Evolutionary conservation across 176 grass and related monocot genomes (phyloP).

Genomic region (Cenchrus fungigraminus): DNA sequence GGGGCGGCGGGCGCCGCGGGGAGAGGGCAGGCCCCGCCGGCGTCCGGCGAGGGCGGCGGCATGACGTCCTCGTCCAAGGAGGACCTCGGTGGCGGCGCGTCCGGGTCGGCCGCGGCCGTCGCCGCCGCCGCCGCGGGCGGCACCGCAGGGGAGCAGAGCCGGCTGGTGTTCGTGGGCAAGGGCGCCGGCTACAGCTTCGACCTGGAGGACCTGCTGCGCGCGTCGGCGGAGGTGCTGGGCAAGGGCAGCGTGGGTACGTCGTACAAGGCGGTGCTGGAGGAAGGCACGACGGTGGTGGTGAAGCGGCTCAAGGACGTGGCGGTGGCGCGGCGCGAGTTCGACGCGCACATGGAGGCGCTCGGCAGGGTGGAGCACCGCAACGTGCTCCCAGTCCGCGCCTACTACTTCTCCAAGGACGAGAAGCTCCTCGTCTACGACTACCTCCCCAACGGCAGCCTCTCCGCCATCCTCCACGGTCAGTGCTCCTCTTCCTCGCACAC

Average conservation of each 20-base stretch:
- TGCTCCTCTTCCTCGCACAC: background rate
- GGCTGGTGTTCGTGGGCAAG: constrained; percentile 81
- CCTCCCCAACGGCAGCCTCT: constrained; percentile 93
- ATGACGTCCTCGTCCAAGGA: constrained; percentile 85
- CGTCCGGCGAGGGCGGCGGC: constrained; percentile 35
- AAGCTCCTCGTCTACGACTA: constrained; percentile 96
- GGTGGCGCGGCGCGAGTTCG: constrained; percentile 69
- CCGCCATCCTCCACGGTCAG: constrained; percentile 92
- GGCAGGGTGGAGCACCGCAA: constrained; percentile 75
- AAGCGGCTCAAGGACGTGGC: constrained; percentile 98
- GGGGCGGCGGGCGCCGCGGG: background rate
- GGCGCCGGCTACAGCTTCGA: constrained; percentile 88
- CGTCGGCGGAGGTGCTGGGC: constrained; percentile 97
- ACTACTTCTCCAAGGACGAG: constrained; percentile 98
- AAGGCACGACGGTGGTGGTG: constrained; percentile 91
- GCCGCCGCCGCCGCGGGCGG: background rate
- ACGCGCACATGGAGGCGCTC: constrained; percentile 67
- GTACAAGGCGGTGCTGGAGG: constrained; percentile 97
- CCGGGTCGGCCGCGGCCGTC: constrained; percentile 32
- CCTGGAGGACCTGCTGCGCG: constrained; percentile 93
- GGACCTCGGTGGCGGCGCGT: constrained; percentile 49
- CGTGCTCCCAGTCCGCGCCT: constrained; percentile 74
- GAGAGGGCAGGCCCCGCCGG: background rate
- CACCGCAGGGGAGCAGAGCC: constrained; percentile 59
- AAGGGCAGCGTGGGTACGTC: constrained; percentile 89